Percentiles rank a stretch among this genome's conserved stretches.
These are phyloP conservation scores for Tetrahymena malaccensis DNA, from an alignment of 73 alveolate genomes.

Conservation along the genomic window DNA sequence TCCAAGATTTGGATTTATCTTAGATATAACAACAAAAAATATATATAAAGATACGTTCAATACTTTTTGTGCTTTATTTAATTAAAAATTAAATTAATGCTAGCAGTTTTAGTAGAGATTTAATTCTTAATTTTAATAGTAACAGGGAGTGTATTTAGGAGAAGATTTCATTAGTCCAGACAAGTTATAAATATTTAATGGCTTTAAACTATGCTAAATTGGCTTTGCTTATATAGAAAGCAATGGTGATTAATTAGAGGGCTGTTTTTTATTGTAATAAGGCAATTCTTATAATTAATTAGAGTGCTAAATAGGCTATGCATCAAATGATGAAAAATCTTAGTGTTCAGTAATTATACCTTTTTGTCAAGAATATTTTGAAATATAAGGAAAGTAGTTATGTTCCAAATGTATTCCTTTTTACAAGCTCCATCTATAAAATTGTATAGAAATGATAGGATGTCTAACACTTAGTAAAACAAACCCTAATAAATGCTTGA, in stretches of 20 bases:
- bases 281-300: no score
- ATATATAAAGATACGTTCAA: not conserved
- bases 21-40: not conserved
- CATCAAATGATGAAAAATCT: not conserved
- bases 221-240: no score
- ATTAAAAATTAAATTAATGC: not conserved
- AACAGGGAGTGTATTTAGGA: not conserved
- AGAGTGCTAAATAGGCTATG: not conserved
- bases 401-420: not conserved
- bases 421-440: not conserved
- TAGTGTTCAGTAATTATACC: not conserved
- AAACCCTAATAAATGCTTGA: not conserved
- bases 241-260: no score
- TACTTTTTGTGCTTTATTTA: not conserved
- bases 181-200: no score
- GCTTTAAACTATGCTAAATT: no score
- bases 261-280: no score
- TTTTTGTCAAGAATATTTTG: not conserved
- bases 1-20: not conserved
- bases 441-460: not conserved
- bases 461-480: not conserved
- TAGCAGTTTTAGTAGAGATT: not conserved
- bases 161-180: no score
- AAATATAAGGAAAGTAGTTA: not conserved
- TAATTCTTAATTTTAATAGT: no score